phyloP scores from a whole-genome alignment of 345 rosid genomes.

The Citrus trifoliata region DNA sequence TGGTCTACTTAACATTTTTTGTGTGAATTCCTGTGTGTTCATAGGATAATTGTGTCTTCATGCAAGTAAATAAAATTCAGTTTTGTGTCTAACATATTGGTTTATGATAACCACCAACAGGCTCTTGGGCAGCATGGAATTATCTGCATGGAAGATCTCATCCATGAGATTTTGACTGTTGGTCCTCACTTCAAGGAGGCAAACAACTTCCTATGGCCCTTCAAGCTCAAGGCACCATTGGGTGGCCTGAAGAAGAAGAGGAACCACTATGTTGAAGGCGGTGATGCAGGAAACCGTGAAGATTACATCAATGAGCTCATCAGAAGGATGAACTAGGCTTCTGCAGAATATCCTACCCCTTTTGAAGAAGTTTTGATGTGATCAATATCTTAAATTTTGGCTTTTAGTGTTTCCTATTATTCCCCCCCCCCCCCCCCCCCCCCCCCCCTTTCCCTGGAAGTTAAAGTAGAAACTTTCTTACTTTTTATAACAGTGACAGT shows the following conservation, averaged over 20 bases:
- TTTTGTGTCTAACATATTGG: background rate
- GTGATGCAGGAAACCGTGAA: constrained; percentile 86
- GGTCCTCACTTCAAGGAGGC: constrained; percentile 98
- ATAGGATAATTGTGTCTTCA: background rate
- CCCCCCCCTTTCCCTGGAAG: too few species aligned
- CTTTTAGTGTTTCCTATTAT: background rate
- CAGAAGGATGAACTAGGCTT: constrained; percentile 80
- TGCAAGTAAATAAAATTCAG: background rate
- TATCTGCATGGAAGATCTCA: constrained; percentile 72
- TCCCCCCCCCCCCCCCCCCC: rapidly evolving
- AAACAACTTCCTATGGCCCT: constrained; percentile 86
- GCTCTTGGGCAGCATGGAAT: constrained; percentile 69
- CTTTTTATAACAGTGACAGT: background rate
- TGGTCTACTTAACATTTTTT: background rate
- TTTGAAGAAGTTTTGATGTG: background rate
- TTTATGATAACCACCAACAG: constrained; percentile 21
- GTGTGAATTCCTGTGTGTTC: background rate
- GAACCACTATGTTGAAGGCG: constrained; percentile 95
- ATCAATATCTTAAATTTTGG: background rate
- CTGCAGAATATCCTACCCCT: background rate
- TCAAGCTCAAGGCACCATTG: constrained; percentile 86
- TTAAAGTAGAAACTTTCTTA: background rate
- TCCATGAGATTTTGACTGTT: constrained; percentile 84
- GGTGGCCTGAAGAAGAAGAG: constrained; percentile 91
- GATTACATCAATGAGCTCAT: constrained; percentile 67